Percentiles rank a stretch among this genome's conserved stretches.
These are phyloP conservation scores for Neolentinus lepideus DNA, from an alignment of 1,284 basidiomycete genomes.

Conservation along the genomic window DNA sequence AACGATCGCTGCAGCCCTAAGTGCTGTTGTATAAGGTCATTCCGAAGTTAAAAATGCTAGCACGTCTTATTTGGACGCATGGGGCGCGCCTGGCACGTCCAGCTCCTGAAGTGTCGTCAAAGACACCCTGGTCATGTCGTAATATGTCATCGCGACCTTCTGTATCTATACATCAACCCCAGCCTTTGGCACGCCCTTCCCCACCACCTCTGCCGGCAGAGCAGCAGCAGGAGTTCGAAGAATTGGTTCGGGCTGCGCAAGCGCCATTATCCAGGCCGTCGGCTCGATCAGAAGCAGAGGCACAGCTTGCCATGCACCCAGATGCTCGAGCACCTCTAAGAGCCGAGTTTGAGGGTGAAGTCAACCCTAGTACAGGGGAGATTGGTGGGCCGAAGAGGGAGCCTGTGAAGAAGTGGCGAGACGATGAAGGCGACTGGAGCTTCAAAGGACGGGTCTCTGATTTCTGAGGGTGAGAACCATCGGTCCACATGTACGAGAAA, in stretches of 20 bases:
- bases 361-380: constrained; percentile 71
- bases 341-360: constrained; percentile 66
- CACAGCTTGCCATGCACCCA: constrained; percentile 49
- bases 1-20: background rate
- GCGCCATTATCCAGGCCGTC: constrained; percentile 29
- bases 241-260: constrained; percentile 56
- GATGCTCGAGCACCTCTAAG: constrained; percentile 53
- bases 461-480: constrained; percentile 36
- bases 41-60: background rate
- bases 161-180: constrained; percentile 17
- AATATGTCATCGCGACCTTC: background rate
- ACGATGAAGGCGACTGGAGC: constrained; percentile 71
- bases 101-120: background rate
- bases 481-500: background rate
- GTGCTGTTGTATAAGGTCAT: background rate
- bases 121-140: background rate
- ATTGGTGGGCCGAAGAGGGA: constrained; percentile 71
- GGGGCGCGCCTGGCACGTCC: background rate
- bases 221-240: constrained; percentile 73
- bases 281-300: constrained; percentile 21
- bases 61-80: background rate
- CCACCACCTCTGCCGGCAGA: constrained; percentile 65
- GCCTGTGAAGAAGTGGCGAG: constrained; percentile 55
- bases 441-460: constrained; percentile 78
- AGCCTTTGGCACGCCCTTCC: constrained; percentile 47